A percentile compares a stretch with the other conserved stretches of the same genome.
Evolutionary conservation across 148 eudicot species (phyloP).

Genomic region (Diospyros lotus): DNA sequence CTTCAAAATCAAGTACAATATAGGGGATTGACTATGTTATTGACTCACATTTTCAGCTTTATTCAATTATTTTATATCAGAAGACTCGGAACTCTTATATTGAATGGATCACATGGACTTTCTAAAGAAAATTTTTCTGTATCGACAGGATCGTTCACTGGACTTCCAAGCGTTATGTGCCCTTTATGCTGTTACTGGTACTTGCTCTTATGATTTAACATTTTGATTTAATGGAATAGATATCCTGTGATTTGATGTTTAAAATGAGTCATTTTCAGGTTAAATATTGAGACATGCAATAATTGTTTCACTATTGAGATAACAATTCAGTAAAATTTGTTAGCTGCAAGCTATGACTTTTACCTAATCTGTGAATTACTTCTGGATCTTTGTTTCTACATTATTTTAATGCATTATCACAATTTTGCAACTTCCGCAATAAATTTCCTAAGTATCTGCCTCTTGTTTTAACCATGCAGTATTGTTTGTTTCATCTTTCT

Average conservation of each 20-base stretch:
- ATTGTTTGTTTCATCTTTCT: too few relatives aligned
- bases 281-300: too few relatives aligned
- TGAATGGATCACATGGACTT: too few relatives aligned
- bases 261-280: too few relatives aligned
- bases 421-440: not conserved
- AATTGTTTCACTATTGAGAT: not conserved
- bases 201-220: conserved; percentile 11
- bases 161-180: conserved; percentile 90
- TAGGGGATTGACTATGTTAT: too few relatives aligned
- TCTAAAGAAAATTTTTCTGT: conserved; percentile 19
- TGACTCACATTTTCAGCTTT: too few relatives aligned
- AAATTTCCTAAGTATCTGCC: too few relatives aligned
- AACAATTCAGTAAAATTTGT: not conserved
- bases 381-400: not conserved
- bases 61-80: too few relatives aligned
- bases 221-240: not conserved
- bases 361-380: not conserved
- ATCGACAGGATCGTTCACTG: conserved; percentile 82
- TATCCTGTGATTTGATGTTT: too few relatives aligned
- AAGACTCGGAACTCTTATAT: too few relatives aligned
- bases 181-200: conserved; percentile 90
- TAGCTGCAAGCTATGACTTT: not conserved
- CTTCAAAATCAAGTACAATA: too few relatives aligned
- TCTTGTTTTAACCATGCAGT: too few relatives aligned
- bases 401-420: not conserved